phyloP scores from a whole-genome alignment of 306 rosid genomes.

The Senna siamea region DNA sequence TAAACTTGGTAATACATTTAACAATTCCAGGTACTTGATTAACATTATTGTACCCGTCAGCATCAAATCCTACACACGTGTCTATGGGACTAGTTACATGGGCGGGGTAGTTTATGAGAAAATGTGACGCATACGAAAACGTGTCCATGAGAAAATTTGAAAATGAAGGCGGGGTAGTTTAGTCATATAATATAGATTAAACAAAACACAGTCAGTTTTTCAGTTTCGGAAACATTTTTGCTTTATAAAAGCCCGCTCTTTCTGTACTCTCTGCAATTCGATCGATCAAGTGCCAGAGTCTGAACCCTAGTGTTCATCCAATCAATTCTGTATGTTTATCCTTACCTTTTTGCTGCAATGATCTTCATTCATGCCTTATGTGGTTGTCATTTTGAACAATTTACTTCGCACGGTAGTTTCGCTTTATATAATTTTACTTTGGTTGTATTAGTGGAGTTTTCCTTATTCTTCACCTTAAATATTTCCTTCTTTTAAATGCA shows the following conservation, averaged over 20 bases:
- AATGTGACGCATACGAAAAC: neutral
- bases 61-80: neutral
- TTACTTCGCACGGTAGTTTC: neutral
- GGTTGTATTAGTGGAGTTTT: neutral
- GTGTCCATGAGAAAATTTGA: conserved; percentile 3
- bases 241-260: neutral
- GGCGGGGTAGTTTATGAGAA: neutral
- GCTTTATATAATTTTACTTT: neutral
- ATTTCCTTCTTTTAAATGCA: neutral
- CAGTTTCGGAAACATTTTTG: neutral
- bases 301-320: neutral
- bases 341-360: neutral
- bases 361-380: conserved; percentile 2
- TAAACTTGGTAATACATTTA: too few species aligned
- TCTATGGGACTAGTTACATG: neutral
- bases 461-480: neutral
- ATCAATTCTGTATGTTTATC: neutral
- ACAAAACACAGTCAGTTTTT: neutral
- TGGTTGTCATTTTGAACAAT: conserved; percentile 2
- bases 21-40: too few species aligned
- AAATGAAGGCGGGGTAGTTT: conserved; percentile 38
- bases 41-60: too few species aligned
- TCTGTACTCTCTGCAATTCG: conserved; percentile 18
- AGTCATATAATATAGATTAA: conserved; percentile 28
- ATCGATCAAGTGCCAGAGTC: conserved; percentile 31